Percentiles rank a stretch among this genome's conserved stretches.
phyloP scores from a whole-genome alignment of 1,284 basidiomycete species.

The Meira nashicola region DNA sequence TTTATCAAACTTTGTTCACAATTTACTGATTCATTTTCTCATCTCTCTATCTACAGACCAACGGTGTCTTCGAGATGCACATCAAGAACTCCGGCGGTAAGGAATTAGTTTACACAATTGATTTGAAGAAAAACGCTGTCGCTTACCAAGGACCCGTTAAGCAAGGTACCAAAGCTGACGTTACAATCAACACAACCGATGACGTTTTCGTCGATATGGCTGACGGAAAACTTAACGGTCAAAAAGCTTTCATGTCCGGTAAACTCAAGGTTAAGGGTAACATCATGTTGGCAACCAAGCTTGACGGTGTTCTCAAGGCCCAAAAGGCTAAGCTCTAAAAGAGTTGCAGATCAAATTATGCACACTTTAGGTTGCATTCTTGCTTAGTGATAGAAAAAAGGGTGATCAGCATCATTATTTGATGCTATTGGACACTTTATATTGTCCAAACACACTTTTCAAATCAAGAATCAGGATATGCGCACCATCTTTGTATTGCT shows the following conservation, averaged over 20 bases:
- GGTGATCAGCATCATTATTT: too few relatives aligned
- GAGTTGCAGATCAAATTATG: too few relatives aligned
- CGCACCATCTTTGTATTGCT: too few relatives aligned
- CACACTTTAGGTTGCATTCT: too few relatives aligned
- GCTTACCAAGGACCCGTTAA: constrained; percentile 48
- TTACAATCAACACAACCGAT: constrained; percentile 50
- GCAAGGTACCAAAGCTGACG: constrained; percentile 52
- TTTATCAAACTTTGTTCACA: not conserved
- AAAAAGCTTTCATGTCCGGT: constrained; percentile 53
- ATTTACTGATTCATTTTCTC: not conserved
- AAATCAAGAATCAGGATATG: too few relatives aligned
- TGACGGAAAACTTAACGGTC: constrained; percentile 53
- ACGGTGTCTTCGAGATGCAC: constrained; percentile 83
- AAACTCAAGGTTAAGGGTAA: constrained; percentile 52
- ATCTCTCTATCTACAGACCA: constrained; percentile 62
- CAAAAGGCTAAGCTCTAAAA: constrained; percentile 48
- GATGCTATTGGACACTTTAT: too few relatives aligned
- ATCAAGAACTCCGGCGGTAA: constrained; percentile 73
- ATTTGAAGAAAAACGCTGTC: constrained; percentile 70
- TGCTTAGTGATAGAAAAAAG: too few relatives aligned
- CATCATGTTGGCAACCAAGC: constrained; percentile 50
- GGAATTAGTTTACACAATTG: constrained; percentile 72
- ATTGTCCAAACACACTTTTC: too few relatives aligned
- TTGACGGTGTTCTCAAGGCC: constrained; percentile 45
- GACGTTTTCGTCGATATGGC: constrained; percentile 41